Percentiles rank a stretch among this genome's conserved stretches.
Evolutionary conservation across 2,329 filamentous ascomycete species (phyloP).

Genomic region (Aureobasidium sp.): DNA sequence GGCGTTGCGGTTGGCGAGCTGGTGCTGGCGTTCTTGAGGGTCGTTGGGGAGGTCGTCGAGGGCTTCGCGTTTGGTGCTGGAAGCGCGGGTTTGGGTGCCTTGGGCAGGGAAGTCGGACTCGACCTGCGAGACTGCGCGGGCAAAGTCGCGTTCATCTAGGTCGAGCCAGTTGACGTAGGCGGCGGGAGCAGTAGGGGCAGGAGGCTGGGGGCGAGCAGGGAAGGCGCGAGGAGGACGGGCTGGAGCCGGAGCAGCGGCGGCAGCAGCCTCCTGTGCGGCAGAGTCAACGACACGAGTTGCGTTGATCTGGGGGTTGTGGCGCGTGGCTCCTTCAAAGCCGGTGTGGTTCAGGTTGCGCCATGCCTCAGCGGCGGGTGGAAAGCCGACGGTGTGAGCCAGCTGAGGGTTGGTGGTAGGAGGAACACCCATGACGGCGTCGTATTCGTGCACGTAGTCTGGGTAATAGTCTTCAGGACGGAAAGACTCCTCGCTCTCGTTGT

Average conservation of each 20-base stretch:
- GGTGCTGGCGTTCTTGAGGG: not conserved
- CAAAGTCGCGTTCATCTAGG: not conserved
- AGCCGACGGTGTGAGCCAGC: not conserved
- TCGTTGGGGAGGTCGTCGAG: not conserved
- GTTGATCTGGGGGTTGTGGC: not conserved
- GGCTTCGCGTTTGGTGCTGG: too few relatives aligned
- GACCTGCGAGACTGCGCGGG: not conserved
- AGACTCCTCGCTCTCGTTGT: not conserved
- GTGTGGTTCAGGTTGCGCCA: not conserved
- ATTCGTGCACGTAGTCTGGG: not conserved
- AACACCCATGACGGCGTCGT: not conserved
- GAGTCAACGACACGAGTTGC: not conserved
- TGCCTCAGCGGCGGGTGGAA: not conserved
- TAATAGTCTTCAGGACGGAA: not conserved
- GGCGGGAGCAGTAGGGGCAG: too few relatives aligned
- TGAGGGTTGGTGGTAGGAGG: not conserved
- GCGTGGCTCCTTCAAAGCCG: not conserved
- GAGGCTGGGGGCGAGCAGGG: not conserved
- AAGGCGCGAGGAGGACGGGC: too few relatives aligned
- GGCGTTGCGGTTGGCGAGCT: not conserved
- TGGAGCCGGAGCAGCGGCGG: too few relatives aligned
- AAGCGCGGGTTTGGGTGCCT: too few relatives aligned
- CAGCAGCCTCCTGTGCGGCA: not conserved
- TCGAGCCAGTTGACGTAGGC: not conserved
- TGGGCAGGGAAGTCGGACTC: not conserved